A percentile compares a stretch with the other conserved stretches of the same genome.
Evolutionary conservation across 495 filamentous ascomycete species (phyloP).

Genomic region (Penicillium simplicissimum): DNA sequence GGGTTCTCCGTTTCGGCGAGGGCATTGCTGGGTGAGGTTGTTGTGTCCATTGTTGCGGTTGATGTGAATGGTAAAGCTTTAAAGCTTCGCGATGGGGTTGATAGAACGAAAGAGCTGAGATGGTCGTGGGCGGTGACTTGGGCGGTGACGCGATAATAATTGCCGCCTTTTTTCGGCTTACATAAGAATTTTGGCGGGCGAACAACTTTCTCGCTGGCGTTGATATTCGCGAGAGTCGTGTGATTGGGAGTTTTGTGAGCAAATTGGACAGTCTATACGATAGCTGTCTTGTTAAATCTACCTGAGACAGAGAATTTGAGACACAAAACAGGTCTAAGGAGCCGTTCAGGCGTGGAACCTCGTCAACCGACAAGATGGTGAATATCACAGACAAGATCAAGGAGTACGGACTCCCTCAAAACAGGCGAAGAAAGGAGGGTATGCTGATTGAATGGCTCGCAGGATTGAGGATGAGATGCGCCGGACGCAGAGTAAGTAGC

Average conservation of each 20-base stretch:
- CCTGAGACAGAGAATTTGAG: neutral
- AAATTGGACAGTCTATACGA: neutral
- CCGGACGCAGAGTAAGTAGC: slow-evolving; percentile 84
- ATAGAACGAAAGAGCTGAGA: slow-evolving; percentile 2
- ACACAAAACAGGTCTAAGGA: neutral
- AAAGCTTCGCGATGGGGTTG: slow-evolving; percentile 3
- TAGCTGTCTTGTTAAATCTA: neutral
- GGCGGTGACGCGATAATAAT: neutral
- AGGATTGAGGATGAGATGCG: slow-evolving; percentile 99
- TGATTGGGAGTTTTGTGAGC: neutral
- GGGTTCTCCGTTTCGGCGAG: slow-evolving; percentile 28
- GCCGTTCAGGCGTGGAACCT: slow-evolving; percentile 30
- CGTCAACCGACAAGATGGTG: slow-evolving; percentile 75
- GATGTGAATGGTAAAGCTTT: slow-evolving; percentile 4
- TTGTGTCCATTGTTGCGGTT: slow-evolving; percentile 33
- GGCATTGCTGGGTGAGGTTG: slow-evolving; percentile 20
- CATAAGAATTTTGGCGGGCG: slow-evolving; percentile 4
- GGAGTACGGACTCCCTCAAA: slow-evolving; percentile 60
- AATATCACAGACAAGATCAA: slow-evolving; percentile 99
- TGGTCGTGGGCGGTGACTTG: neutral
- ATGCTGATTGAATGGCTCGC: slow-evolving; percentile 19
- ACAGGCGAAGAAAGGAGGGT: slow-evolving; percentile 2
- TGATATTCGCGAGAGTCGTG: slow-evolving; percentile 3
- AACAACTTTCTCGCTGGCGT: slow-evolving; percentile 6
- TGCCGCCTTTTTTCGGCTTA: slow-evolving; percentile 2